Base-by-base conservation (phyloP, 129 eudicot species). In the Lactuca sativa region DNA sequence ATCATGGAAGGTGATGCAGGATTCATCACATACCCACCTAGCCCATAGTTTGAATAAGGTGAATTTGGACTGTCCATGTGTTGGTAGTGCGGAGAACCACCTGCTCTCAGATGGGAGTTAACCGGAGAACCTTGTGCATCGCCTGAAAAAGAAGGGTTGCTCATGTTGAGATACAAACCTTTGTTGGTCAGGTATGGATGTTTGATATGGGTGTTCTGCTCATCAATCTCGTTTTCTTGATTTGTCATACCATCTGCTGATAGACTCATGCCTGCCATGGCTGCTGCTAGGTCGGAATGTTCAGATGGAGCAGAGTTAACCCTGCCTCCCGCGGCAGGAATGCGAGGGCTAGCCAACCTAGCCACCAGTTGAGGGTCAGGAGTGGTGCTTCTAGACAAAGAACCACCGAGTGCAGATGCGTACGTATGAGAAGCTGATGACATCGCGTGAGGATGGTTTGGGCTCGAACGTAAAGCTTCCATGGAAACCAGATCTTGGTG, bases 331-430 rank as follows among this genome's bases (percentile, higher is more conserved):
- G 76, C 87, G 51, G 95, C 67, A 43, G 91, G 84, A 53, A 79
- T 74, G 65, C 91, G 73, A 56, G 96, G 97, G 70, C 92, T 93
- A 52, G 95, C 86, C 33, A 83, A 82, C 71, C 89, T 72, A 25
- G 85, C 88, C 49, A 82, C 48, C 14, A 77, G 84, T 63, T 89
- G 95, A 21, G 95, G 84, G 68, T 93, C 97, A 32, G 99, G 95
- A 32, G 99, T 93, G 38, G 87, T 78, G 71, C 95, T 89, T 77
- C 95, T 78, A 14, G 98, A 93, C 75, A 93, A 64, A 40, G 99
- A 87, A n/a, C 86, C 85, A 61, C 98, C 97, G 4, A 93, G 77
- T 70, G 86, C 96, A 72, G 98, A 80, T 34, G 95, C 95, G 74
- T 92, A 92, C 36, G 86, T 80, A 32, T 88, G 82, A 55, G 95